Conservation (phyloP, 2,329 filamentous ascomycete genomes). For the Ceratocystis cubensis region DNA sequence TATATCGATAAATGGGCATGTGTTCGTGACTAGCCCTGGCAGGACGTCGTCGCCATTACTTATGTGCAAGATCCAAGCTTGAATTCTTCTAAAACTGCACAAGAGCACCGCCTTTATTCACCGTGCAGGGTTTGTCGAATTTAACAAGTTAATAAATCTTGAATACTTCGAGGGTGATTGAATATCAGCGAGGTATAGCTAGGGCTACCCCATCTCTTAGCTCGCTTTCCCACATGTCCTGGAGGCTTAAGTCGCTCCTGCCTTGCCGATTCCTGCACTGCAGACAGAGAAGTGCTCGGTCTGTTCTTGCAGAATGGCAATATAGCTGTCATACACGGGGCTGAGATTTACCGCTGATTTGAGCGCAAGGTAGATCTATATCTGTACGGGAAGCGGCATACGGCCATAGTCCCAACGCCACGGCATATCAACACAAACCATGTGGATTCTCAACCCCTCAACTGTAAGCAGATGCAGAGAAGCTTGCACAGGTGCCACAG, state of each 20-base stretch:
- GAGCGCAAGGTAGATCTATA: slow-evolving; percentile 44
- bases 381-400: slow-evolving; percentile 27
- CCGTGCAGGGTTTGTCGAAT: slow-evolving; percentile 25
- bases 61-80: slow-evolving; percentile 37
- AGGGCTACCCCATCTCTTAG: too few species aligned
- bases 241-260: slow-evolving; percentile 40
- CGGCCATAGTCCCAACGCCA: slow-evolving; percentile 46
- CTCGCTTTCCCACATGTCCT: slow-evolving; percentile 41
- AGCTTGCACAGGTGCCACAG: slow-evolving; percentile 29
- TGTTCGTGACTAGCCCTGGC: slow-evolving; percentile 44
- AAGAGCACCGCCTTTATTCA: background rate
- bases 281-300: slow-evolving; percentile 27
- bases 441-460: slow-evolving; percentile 23
- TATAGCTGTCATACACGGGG: slow-evolving; percentile 51
- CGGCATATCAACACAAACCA: slow-evolving; percentile 39
- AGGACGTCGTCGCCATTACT: slow-evolving; percentile 48
- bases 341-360: slow-evolving; percentile 44
- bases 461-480: slow-evolving; percentile 24
- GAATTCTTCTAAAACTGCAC: background rate
- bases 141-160: slow-evolving; percentile 52
- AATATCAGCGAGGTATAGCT: slow-evolving; percentile 38
- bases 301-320: slow-evolving; percentile 48
- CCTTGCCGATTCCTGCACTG: background rate
- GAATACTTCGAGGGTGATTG: slow-evolving; percentile 49
- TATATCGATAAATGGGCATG: slow-evolving; percentile 46